Percentiles rank a stretch among this genome's conserved stretches.
phyloP scores from a whole-genome alignment of 176 grass and related monocot species.

The Phoenix dactylifera region DNA sequence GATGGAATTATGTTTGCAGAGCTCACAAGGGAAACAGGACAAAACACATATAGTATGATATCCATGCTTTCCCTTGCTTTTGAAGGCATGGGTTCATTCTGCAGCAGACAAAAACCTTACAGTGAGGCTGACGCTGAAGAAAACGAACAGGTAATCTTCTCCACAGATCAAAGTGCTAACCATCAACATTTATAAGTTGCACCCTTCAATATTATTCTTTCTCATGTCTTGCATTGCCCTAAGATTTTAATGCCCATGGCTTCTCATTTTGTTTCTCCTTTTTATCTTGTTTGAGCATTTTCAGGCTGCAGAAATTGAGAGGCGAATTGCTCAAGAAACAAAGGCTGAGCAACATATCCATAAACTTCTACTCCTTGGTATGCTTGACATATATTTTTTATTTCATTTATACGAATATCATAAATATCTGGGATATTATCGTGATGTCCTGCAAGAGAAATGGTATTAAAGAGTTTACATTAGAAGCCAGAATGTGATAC shows the following conservation, averaged over 20 bases:
- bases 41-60: constrained; percentile 36
- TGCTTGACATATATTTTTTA: background rate
- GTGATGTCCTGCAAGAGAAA: too few species aligned
- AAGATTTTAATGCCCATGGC: too few species aligned
- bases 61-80: constrained; percentile 48
- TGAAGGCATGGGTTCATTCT: constrained; percentile 87
- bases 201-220: too few species aligned
- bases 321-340: constrained; percentile 74
- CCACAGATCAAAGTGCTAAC: too few species aligned
- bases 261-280: constrained; percentile 12
- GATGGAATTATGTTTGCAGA: constrained; percentile 15
- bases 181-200: too few species aligned
- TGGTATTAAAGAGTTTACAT: too few species aligned
- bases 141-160: constrained; percentile 49
- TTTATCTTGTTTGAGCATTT: constrained; percentile 2
- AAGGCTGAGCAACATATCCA: constrained; percentile 92
- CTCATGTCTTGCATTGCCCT: too few species aligned
- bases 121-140: constrained; percentile 56
- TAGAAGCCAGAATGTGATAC: too few species aligned
- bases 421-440: too few species aligned
- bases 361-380: constrained; percentile 95
- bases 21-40: background rate
- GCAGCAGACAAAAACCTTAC: constrained; percentile 71
- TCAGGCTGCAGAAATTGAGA: constrained; percentile 77
- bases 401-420: too few species aligned